Conservation (phyloP, 306 rosid genomes). For the Vachellia pachyceras region DNA sequence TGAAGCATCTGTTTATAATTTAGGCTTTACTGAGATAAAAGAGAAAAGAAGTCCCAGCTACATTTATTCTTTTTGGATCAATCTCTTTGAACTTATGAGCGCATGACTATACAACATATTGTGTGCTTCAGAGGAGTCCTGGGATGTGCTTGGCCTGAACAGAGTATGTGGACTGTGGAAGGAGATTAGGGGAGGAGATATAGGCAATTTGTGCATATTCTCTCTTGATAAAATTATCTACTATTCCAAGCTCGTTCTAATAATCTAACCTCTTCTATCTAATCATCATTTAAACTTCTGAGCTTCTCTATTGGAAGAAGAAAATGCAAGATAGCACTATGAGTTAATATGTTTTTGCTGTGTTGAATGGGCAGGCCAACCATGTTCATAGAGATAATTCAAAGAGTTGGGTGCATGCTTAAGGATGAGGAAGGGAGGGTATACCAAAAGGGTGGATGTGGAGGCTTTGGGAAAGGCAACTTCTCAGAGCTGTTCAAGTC, state of each 20-base stretch:
- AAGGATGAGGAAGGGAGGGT: neutral
- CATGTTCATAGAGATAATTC: neutral
- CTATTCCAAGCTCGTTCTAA: neutral
- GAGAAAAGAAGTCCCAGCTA: neutral
- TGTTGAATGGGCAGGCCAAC: constrained; percentile 32
- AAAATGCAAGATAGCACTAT: neutral
- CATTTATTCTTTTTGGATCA: neutral
- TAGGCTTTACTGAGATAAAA: neutral
- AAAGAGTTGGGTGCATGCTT: neutral
- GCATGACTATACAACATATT: neutral
- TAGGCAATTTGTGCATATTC: neutral
- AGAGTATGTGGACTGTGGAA: neutral
- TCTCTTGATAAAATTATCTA: neutral
- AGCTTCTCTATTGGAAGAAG: neutral
- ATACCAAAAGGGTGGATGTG: neutral
- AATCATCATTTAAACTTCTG: neutral
- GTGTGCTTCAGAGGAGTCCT: neutral
- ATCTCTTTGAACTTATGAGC: neutral
- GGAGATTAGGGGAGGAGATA: neutral
- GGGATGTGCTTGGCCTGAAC: neutral
- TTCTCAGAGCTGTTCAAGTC: neutral
- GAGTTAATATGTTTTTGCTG: neutral
- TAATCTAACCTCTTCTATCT: neutral
- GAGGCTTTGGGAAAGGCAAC: neutral
- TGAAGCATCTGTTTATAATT: neutral